Conservation (phyloP, 306 rosid genomes). For the Neltuma alba region DNA sequence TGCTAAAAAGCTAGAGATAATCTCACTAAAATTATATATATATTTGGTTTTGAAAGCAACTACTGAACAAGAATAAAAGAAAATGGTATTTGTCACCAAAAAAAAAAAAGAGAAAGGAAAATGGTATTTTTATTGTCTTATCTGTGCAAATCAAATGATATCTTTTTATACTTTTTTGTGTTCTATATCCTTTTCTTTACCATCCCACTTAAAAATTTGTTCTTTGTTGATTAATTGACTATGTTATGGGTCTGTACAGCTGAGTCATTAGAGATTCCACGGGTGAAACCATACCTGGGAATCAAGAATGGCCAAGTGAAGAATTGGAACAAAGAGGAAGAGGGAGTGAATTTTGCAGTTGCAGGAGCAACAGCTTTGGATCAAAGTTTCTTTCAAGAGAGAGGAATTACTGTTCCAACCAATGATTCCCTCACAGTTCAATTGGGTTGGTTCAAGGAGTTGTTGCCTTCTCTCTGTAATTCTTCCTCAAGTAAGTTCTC, state of each 20-base stretch:
- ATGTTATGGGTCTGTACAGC: slow-evolving; percentile 34
- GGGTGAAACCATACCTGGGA: slow-evolving; percentile 48
- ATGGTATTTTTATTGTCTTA: no score
- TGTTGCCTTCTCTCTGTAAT: slow-evolving; percentile 39
- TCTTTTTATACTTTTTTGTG: no score
- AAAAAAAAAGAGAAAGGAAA: no score
- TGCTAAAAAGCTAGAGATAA: no score
- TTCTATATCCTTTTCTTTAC: no score
- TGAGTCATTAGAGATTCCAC: slow-evolving; percentile 48
- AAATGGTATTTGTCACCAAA: no score
- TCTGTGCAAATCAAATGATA: no score
- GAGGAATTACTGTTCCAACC: slow-evolving; percentile 13
- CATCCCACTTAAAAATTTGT: no score
- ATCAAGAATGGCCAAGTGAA: slow-evolving; percentile 19
- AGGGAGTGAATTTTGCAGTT: slow-evolving; percentile 67
- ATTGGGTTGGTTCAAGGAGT: slow-evolving; percentile 54
- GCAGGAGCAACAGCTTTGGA: slow-evolving; percentile 65
- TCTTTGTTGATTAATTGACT: no score
- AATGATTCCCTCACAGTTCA: slow-evolving; percentile 51
- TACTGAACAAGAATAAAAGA: no score
- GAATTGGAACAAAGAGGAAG: neutral
- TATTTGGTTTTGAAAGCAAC: no score
- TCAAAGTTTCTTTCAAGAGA: slow-evolving; percentile 32
- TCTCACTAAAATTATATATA: no score
- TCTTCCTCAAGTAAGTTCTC: slow-evolving; percentile 39